A percentile compares a stretch with the other conserved stretches of the same genome.
phyloP scores from a whole-genome alignment of 1,284 basidiomycete species.

The Lentinula novae-zelandiae region DNA sequence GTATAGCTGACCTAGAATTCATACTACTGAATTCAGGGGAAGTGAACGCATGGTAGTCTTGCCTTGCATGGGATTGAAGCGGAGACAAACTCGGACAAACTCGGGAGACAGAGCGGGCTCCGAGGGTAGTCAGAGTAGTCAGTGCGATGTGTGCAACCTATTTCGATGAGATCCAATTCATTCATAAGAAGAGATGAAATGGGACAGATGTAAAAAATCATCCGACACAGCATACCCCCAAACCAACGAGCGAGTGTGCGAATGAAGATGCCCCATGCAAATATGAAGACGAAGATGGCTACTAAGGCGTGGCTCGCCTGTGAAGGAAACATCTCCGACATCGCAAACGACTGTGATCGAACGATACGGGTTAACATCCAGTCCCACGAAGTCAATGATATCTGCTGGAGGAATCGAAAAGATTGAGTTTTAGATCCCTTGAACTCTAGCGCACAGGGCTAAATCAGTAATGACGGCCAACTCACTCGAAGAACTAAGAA shows the following conservation, averaged over 20 bases:
- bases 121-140: neutral
- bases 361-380: neutral
- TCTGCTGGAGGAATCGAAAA: neutral
- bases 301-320: neutral
- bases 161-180: neutral
- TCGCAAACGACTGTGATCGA: neutral
- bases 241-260: neutral
- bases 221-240: neutral
- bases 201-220: neutral
- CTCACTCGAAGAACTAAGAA: neutral
- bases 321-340: neutral
- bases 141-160: neutral
- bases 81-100: neutral
- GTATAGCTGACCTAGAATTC: neutral
- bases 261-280: neutral
- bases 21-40: too few relatives aligned
- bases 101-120: too few relatives aligned
- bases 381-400: neutral
- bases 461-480: neutral
- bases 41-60: neutral
- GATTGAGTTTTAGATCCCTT: neutral
- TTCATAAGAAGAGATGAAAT: neutral
- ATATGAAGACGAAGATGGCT: neutral
- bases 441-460: neutral
- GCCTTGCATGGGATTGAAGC: too few relatives aligned